Base-by-base conservation (phyloP, 2,329 filamentous ascomycete genomes). In the Nigrospora osmanthi region DNA sequence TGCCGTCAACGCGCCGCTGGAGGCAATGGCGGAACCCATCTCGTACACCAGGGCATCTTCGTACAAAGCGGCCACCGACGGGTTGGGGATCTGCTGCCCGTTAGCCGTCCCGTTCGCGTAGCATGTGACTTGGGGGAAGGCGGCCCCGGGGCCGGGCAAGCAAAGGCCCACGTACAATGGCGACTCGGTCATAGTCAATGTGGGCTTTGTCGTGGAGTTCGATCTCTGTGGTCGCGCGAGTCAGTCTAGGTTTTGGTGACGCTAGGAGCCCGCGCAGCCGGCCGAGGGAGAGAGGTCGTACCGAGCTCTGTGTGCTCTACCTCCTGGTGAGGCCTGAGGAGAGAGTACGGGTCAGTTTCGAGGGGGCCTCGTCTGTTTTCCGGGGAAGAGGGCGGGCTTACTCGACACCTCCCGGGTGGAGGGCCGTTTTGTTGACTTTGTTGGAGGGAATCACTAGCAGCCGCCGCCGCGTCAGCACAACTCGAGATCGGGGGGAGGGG, bases 151-250 rank as follows among this genome's bases (percentile, higher is more conserved):
- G 23, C 23, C 30, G 34, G 23, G 23, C 23, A 28, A 43, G 16
- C 19, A 23, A 12, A 36, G 32, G 37, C 35, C 14, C 47, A 66
- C 87, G 68, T 79, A 95, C 90, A 76, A 98, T 98, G 52, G 93
- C 88, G 62, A 98, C 93, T 64, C 89, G 87, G 71, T 97, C 87
- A 68, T 97, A 98, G 78, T 98, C 93, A 64, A 98, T 98, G 78
- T 98, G 91, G 56, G 93, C 93, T 64, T 85, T 89, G 71, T 96
- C 89, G 70, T 97, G 90, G 50, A 98, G 86, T 68, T 95, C 89
- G 73, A 97, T 89, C 73, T 98, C 77, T 72, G 54, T 43, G 45
- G 35, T 41, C 47, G 53, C 49, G 48, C 50, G 47, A 54, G 54
- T 52, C 28, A 40, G 31, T 37, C 15, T 11, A 14, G 31, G 17